A percentile compares a stretch with the other conserved stretches of the same genome.
phyloP scores from a whole-genome alignment of 805 yeast species.

The Starmera caribaea region DNA sequence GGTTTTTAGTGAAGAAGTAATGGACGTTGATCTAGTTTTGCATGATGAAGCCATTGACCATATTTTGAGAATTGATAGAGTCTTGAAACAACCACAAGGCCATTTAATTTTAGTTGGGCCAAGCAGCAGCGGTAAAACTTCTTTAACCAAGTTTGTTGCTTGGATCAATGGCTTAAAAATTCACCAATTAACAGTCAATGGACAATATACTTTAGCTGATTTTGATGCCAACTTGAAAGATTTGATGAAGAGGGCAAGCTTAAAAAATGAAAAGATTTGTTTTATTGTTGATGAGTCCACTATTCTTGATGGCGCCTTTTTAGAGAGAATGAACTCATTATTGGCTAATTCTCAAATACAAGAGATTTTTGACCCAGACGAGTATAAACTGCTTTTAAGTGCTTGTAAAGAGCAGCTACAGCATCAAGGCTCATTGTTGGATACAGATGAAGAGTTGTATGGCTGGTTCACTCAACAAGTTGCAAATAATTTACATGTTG shows the following conservation, averaged over 20 bases:
- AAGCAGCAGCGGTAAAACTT: conserved; percentile 73
- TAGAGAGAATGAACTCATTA: conserved; percentile 89
- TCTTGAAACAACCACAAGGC: conserved; percentile 77
- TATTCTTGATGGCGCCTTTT: conserved; percentile 63
- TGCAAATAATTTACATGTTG: conserved; percentile 67
- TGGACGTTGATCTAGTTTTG: conserved; percentile 48
- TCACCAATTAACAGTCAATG: conserved; percentile 46
- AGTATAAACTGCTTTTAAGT: conserved; percentile 39
- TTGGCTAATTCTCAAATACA: conserved; percentile 91
- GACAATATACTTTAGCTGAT: conserved; percentile 44
- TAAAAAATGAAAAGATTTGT: conserved; percentile 53
- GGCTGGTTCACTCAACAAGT: conserved; percentile 66
- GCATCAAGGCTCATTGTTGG: conserved; percentile 52
- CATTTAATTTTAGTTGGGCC: conserved; percentile 82
- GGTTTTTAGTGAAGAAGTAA: conserved; percentile 72
- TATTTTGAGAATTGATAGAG: conserved; percentile 70
- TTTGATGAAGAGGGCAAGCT: conserved; percentile 39
- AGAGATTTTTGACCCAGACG: conserved; percentile 77
- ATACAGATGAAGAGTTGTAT: conserved; percentile 59
- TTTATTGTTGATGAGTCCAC: conserved; percentile 76
- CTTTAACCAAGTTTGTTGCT: conserved; percentile 70
- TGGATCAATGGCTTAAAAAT: conserved; percentile 80
- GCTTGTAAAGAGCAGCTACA: conserved; percentile 48
- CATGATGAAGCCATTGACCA: conserved; percentile 69
- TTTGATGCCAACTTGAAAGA: conserved; percentile 59